Evolutionary conservation across 352 stramenopile genomes (phyloP).

Genomic region (Peronospora destructor): DNA sequence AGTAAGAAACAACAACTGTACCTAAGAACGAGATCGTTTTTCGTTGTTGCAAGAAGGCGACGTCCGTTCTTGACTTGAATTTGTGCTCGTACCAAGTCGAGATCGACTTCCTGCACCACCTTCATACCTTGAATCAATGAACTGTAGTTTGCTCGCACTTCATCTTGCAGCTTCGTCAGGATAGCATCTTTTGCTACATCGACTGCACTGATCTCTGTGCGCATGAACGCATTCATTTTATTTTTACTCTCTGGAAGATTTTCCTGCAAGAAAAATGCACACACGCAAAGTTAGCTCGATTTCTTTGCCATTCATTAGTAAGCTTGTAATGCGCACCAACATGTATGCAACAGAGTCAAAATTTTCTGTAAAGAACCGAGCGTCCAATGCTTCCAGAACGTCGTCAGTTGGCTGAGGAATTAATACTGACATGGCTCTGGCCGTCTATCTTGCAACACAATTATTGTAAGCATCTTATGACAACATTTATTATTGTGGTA

Average conservation of each 20-base stretch:
- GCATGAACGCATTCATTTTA: conserved; percentile 59
- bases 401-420: conserved; percentile 63
- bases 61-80: conserved; percentile 86
- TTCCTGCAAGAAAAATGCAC: conserved; percentile 30
- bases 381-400: conserved; percentile 59
- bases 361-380: conserved; percentile 73
- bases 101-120: conserved; percentile 80
- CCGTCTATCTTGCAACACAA: conserved; percentile 18
- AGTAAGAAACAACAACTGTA: conserved; percentile 9
- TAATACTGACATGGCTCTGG: conserved; percentile 49
- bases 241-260: conserved; percentile 45
- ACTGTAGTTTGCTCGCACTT: conserved; percentile 72
- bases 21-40: conserved; percentile 68
- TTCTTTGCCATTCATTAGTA: not conserved
- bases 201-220: conserved; percentile 76
- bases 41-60: conserved; percentile 57
- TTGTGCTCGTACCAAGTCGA: conserved; percentile 75
- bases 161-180: conserved; percentile 65
- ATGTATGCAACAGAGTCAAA: conserved; percentile 69
- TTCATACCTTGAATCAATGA: conserved; percentile 84
- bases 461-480: conserved; percentile 3
- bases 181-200: conserved; percentile 78
- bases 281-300: not conserved
- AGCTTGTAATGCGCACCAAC: conserved; percentile 33
- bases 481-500: not conserved